These are phyloP conservation scores for Aspergillus ochraceus DNA, from an alignment of 2,329 filamentous ascomycete genomes.

Conservation along the genomic window DNA sequence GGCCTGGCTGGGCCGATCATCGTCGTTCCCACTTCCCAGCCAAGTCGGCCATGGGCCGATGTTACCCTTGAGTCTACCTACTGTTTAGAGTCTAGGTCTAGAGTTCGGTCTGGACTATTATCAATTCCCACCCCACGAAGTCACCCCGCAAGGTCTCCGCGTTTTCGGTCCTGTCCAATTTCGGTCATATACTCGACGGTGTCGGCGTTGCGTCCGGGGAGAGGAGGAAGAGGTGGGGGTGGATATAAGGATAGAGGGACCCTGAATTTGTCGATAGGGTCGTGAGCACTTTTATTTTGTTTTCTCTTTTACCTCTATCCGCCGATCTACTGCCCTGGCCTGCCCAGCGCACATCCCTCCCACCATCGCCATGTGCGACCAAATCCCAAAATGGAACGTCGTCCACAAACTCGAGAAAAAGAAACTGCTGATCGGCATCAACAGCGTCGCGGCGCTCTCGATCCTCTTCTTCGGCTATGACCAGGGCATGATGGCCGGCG, in stretches of 20 bases:
- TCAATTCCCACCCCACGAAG: background rate
- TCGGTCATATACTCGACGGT: background rate
- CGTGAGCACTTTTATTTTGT: background rate
- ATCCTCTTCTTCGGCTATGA: constrained; percentile 70
- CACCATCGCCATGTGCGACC: constrained; percentile 34
- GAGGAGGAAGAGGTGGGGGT: background rate
- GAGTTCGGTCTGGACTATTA: background rate
- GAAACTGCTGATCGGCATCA: constrained; percentile 60
- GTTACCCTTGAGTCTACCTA: background rate
- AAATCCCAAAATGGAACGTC: constrained; percentile 48
- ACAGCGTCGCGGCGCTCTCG: constrained; percentile 62
- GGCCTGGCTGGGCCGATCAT: background rate
- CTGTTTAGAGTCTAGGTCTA: too few species aligned
- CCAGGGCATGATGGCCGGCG: constrained; percentile 59
- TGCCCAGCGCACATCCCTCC: background rate
- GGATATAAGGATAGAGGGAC: background rate
- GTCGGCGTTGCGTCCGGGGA: too few species aligned
- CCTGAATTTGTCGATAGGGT: background rate
- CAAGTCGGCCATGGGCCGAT: background rate
- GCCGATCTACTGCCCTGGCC: too few species aligned
- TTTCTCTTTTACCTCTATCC: background rate
- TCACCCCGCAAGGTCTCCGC: background rate
- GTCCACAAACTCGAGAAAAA: constrained; percentile 58
- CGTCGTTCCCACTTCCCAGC: background rate
- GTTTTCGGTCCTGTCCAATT: background rate